phyloP scores from a whole-genome alignment of 2,329 filamentous ascomycete genomes.

The Colletotrichum sp. region DNA sequence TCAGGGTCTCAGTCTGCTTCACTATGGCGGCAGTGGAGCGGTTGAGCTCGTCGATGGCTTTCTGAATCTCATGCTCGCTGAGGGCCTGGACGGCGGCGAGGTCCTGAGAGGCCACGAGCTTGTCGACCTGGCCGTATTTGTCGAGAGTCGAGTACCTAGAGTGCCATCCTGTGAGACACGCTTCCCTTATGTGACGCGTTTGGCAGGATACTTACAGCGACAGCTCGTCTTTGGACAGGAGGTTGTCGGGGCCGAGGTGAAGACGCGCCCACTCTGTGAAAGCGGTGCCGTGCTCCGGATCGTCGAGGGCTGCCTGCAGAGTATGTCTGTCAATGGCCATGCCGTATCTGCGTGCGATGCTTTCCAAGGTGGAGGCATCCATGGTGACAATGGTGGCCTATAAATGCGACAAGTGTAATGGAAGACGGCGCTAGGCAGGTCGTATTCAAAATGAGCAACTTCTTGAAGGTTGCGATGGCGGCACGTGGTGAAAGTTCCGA shows the following conservation, averaged over 20 bases:
- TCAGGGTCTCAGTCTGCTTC: conserved; percentile 66
- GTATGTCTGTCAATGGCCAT: conserved; percentile 37
- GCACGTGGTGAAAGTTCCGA: conserved; percentile 9
- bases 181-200: not conserved
- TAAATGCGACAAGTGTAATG: not conserved
- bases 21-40: conserved; percentile 68
- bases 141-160: conserved; percentile 56
- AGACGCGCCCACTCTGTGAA: conserved; percentile 54
- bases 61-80: conserved; percentile 63
- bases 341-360: conserved; percentile 34
- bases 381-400: not conserved
- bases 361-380: conserved; percentile 14
- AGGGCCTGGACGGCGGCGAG: conserved; percentile 55
- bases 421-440: not conserved
- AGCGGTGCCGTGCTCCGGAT: conserved; percentile 36
- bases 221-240: conserved; percentile 60
- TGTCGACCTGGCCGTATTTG: conserved; percentile 52
- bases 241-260: conserved; percentile 55
- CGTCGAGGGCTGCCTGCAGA: conserved; percentile 40
- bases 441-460: not conserved
- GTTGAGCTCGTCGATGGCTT: conserved; percentile 68
- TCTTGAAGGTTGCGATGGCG: not conserved
- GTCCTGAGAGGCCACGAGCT: conserved; percentile 49
- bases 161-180: conserved; percentile 16
- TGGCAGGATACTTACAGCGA: conserved; percentile 46